Base-by-base conservation (phyloP, 2,329 filamentous ascomycete genomes). In the Cordyceps cicadae region DNA sequence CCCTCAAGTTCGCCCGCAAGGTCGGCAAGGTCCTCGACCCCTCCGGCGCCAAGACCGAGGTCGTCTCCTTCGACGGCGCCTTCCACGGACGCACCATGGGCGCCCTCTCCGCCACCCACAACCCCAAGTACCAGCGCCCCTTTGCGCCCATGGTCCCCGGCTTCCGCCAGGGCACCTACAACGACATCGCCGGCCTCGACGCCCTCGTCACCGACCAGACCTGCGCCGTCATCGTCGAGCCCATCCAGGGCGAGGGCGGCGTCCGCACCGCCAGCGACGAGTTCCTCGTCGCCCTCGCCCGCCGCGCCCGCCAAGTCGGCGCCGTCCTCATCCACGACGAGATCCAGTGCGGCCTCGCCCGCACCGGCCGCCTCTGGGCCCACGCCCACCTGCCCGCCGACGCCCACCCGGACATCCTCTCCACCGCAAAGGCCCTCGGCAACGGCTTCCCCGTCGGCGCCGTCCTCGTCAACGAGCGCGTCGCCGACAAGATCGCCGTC, bases 61-160 rank as follows among this genome's bases (percentile, higher is more conserved):
- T 99, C 53, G 90, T 97, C 56, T 96, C 91, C 17, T 99, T 97
- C 79, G 78, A 90, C 68, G 87, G 88, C 68, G 92, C 90, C 45
- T 99, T 99, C 81, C 94, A 99, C 75, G 94, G 94, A 67, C 88
- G 94, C 62, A 97, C 94, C 17, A 96, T 97, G 90, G 94, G 94
- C 56, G 87, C 88, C 62, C 78, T 99, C 50, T 96, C 90, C n/a
- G 94, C 94, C 12, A 99, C 94, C 5, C 94, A 92, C 53, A 99
- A 97, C 76, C 90, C 92, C 19, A 99, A 99, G 75, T 99, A 99
- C 76, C 94, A 99, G 76, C 85, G 87, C 67, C 94, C 94, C 0
- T 99, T 99, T 71, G 81, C 90, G 15, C 94, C 94, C 43, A 97
- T 99, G 92, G 79, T 99, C 1, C 93, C 94, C 0, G 94, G 94